phyloP scores from a whole-genome alignment of 495 filamentous ascomycete species.

The Daldinia bambusicola region DNA sequence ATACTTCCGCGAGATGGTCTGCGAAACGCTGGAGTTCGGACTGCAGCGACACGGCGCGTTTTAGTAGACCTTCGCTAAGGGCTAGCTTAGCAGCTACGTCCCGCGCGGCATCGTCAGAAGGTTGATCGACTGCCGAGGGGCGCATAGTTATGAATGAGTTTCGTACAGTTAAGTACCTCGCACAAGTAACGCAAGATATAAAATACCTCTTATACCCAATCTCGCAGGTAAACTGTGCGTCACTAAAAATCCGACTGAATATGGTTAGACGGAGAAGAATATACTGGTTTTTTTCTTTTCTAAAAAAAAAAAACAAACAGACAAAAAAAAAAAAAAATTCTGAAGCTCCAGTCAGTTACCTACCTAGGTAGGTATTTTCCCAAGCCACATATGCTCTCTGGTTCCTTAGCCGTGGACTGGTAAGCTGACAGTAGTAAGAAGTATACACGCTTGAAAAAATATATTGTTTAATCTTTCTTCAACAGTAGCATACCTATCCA shows the following conservation, averaged over 20 bases:
- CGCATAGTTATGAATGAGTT: conserved; percentile 11
- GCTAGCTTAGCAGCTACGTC: conserved; percentile 13
- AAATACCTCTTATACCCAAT: conserved; percentile 2
- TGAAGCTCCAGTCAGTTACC: too few relatives aligned
- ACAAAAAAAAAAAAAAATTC: too few relatives aligned
- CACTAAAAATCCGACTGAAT: background rate
- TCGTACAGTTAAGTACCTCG: background rate
- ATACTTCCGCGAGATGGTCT: conserved; percentile 35
- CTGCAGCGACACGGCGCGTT: conserved; percentile 33
- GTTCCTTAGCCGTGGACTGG: too few relatives aligned
- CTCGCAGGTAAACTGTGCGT: background rate
- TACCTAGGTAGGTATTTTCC: too few relatives aligned
- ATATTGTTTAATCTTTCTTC: too few relatives aligned
- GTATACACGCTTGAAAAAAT: too few relatives aligned
- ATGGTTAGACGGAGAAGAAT: background rate
- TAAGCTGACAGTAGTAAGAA: too few relatives aligned
- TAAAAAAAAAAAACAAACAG: too few relatives aligned
- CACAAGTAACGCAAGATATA: background rate
- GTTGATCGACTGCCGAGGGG: conserved; percentile 3
- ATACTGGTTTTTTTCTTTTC: background rate
- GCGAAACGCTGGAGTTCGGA: conserved; percentile 45
- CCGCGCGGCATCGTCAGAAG: conserved; percentile 2
- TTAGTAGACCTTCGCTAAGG: conserved; percentile 14
- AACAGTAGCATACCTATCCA: too few relatives aligned
- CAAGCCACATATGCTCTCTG: too few relatives aligned